phyloP scores from a whole-genome alignment of 495 filamentous ascomycete genomes.

The Parathielavia hyrcaniae region DNA sequence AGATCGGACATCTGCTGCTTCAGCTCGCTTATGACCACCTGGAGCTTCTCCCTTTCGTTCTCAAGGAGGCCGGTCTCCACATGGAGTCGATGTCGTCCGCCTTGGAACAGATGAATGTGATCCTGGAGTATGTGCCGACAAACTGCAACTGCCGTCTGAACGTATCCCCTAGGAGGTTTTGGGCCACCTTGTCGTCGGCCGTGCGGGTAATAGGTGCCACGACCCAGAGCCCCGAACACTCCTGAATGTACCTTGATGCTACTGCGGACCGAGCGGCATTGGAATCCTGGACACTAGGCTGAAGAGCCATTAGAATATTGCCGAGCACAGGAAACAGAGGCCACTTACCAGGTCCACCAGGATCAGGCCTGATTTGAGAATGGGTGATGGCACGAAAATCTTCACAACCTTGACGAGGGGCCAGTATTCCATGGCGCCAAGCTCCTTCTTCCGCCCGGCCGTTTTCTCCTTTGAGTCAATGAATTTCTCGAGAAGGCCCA shows the following conservation, averaged over 20 bases:
- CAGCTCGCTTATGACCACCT: constrained; percentile 10
- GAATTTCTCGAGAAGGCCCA: constrained; percentile 24
- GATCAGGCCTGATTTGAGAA: constrained; percentile 55
- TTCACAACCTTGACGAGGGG: constrained; percentile 61
- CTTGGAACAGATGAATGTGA: constrained; percentile 65
- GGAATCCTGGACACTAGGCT: constrained; percentile 57
- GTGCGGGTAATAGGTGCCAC: constrained; percentile 60
- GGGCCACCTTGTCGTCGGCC: constrained; percentile 60
- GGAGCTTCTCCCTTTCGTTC: constrained; percentile 31
- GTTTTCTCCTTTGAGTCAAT: constrained; percentile 35
- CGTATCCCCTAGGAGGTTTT: constrained; percentile 52
- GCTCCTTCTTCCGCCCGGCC: constrained; percentile 17
- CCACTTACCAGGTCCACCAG: constrained; percentile 55
- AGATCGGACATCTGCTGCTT: background rate
- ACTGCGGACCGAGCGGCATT: constrained; percentile 60
- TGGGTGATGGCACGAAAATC: constrained; percentile 51
- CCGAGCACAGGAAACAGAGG: no score
- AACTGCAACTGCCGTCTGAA: constrained; percentile 62
- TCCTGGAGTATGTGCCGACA: constrained; percentile 50
- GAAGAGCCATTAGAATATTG: background rate
- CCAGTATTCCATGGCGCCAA: constrained; percentile 50
- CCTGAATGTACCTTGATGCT: constrained; percentile 56
- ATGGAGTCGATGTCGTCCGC: constrained; percentile 55
- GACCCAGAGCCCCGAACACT: constrained; percentile 52
- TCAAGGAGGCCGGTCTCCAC: constrained; percentile 12